These are phyloP conservation scores for Rhodotorula paludigena DNA, from an alignment of 768 basidiomycete species.

Conservation along the genomic window DNA sequence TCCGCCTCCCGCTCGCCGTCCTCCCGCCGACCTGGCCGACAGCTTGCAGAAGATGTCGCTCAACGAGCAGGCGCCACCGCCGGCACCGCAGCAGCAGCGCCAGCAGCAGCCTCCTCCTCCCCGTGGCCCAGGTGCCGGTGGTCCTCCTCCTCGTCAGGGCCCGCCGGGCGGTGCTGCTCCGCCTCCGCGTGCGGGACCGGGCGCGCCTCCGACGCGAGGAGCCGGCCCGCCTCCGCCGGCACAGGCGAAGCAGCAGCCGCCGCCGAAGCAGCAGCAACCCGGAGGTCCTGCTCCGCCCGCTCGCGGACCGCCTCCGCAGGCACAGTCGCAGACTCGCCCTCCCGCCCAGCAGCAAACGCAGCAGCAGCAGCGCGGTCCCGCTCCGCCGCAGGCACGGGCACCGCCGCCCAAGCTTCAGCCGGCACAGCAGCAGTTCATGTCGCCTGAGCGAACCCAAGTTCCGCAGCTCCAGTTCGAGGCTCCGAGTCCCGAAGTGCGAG, in stretches of 20 bases:
- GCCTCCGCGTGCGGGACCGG: background rate
- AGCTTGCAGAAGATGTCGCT: conserved; percentile 10
- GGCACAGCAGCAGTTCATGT: background rate
- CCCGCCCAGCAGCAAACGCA: background rate
- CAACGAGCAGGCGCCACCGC: background rate
- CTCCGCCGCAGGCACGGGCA: background rate
- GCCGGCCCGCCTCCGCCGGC: background rate
- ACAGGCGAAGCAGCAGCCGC: background rate
- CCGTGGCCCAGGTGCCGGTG: no score
- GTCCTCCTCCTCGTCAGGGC: background rate
- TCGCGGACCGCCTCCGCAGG: background rate
- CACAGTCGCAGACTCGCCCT: background rate
- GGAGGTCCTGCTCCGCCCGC: background rate
- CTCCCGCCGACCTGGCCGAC: conserved; percentile 8
- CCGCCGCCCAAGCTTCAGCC: background rate
- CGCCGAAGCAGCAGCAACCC: no score
- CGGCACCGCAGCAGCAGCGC: background rate
- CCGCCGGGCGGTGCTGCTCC: background rate
- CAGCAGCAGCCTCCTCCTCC: background rate
- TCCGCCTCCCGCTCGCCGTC: background rate
- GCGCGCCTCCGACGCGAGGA: background rate
- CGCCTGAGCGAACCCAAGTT: conserved; percentile 5
- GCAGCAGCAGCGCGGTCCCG: background rate
- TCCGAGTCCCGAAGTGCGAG: conserved; percentile 12
- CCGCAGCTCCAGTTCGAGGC: conserved; percentile 26